These are phyloP conservation scores for Suillus subluteus DNA, from an alignment of 768 basidiomycete species.

Conservation along the genomic window DNA sequence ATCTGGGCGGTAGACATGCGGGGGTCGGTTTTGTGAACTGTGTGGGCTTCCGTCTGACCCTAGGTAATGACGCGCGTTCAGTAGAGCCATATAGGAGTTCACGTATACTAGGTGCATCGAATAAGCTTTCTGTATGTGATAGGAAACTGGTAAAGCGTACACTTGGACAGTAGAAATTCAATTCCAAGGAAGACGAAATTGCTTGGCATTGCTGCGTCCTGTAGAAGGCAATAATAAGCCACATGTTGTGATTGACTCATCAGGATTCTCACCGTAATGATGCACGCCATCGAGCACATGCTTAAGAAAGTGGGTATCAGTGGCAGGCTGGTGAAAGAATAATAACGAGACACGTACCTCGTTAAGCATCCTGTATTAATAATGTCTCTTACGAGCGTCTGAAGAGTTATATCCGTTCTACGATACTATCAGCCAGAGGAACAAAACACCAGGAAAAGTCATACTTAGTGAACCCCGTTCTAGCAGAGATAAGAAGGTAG, in stretches of 20 bases:
- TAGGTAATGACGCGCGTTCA: background rate
- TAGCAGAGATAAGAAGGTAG: background rate
- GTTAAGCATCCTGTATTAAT: background rate
- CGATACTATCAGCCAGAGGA: background rate
- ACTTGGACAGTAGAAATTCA: constrained; percentile 56
- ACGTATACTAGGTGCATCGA: constrained; percentile 46
- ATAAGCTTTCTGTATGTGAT: background rate
- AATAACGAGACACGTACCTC: background rate
- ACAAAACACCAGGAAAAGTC: background rate
- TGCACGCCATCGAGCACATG: background rate
- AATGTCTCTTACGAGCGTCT: background rate
- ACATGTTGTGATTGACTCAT: background rate
- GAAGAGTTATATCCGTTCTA: background rate
- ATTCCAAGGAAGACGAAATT: constrained; percentile 60
- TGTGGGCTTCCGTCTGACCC: background rate
- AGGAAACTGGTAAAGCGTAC: constrained; percentile 34
- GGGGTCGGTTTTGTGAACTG: background rate
- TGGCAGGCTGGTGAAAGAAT: background rate
- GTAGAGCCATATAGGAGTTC: constrained; percentile 56
- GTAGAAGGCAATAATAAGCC: background rate
- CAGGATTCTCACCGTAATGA: background rate
- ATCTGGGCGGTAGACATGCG: background rate
- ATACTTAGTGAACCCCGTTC: background rate
- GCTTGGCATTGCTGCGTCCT: constrained; percentile 54
- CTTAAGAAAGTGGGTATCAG: background rate